Base-by-base conservation (phyloP, 2,329 filamentous ascomycete genomes). In the Phyllosticta paracitricarpa region DNA sequence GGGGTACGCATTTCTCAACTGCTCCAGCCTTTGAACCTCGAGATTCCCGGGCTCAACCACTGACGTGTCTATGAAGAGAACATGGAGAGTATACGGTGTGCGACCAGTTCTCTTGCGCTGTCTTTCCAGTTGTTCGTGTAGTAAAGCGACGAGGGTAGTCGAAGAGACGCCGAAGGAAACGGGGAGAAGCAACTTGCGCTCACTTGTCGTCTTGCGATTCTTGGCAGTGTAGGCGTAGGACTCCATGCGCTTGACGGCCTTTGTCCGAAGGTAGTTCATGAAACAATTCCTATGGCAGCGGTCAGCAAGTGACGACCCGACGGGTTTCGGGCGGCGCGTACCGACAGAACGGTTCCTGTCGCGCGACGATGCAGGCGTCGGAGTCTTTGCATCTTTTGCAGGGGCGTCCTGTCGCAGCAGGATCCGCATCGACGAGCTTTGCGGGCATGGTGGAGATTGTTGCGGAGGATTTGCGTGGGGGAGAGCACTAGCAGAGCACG, bases 141-240 rank as follows among this genome's bases (percentile, higher is more conserved):
- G 78, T 24, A 96, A 80, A 67, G 93, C 83, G 30, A 96, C 79
- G 53, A 99, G 78, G 14, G 85, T 83, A 14, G 88, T 81, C 0
- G 93, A 97, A 1, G 89, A 94, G 1, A 88, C 78, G 0, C 94
- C 93, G 68, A 91, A 87, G 0, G 92, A 96, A 1, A 97, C 77
- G 5, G 91, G 90, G 22, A 96, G 77, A 19, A 96, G 77, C 56
- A 96, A 82, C 69, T 75, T 82, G 66, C 76, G 77, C 61, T 76
- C 75, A n/a, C 6, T 48, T 58, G 75, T 70, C 61, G 74, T 72
- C 24, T 74, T 71, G 33, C 75, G 72, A 64, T 80, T 73, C 48
- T 76, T 75, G 48, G 84, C 79, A 54, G 82, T 79, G 69, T 87
- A 89, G 56, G 56, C 51, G 51, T 58, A 62, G 51, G 80, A 79